A percentile compares a stretch with the other conserved stretches of the same genome.
These are phyloP conservation scores for Colletotrichum zoysiae DNA, from an alignment of 2,329 filamentous ascomycete genomes.

Conservation along the genomic window DNA sequence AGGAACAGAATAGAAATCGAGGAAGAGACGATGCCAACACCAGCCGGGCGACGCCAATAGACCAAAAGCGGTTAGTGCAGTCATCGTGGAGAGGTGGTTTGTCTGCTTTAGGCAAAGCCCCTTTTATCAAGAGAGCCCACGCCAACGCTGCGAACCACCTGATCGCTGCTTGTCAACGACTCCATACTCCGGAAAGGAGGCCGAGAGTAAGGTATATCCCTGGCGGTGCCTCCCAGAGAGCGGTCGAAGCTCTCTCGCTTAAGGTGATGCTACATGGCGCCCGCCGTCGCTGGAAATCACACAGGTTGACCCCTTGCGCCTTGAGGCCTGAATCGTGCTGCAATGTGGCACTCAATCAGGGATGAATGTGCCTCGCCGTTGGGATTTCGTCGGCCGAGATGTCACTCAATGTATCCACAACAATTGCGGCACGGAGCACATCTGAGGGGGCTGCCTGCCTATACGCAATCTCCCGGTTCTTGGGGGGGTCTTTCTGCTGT, in stretches of 20 bases:
- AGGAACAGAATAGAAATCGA: neutral
- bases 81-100: neutral
- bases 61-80: conserved; percentile 5
- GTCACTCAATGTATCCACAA: conserved; percentile 1
- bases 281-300: conserved; percentile 17
- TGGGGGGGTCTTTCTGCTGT: neutral
- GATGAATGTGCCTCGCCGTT: conserved; percentile 10
- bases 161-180: conserved; percentile 4
- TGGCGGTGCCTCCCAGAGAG: conserved; percentile 21
- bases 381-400: conserved; percentile 12
- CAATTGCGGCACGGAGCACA: conserved; percentile 26
- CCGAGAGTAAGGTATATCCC: conserved; percentile 14
- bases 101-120: conserved; percentile 14
- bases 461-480: conserved; percentile 25
- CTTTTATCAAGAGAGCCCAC: conserved; percentile 9
- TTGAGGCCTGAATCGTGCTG: neutral
- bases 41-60: conserved; percentile 13
- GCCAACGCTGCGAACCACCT: neutral
- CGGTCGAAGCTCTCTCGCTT: conserved; percentile 22
- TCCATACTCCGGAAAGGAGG: neutral
- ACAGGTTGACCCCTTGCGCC: conserved; percentile 7
- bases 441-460: conserved; percentile 19
- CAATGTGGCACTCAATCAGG: conserved; percentile 9
- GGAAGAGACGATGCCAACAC: neutral
- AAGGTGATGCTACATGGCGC: conserved; percentile 19